phyloP scores from a whole-genome alignment of 345 rosid species.

The Xanthoceras sorbifolium region DNA sequence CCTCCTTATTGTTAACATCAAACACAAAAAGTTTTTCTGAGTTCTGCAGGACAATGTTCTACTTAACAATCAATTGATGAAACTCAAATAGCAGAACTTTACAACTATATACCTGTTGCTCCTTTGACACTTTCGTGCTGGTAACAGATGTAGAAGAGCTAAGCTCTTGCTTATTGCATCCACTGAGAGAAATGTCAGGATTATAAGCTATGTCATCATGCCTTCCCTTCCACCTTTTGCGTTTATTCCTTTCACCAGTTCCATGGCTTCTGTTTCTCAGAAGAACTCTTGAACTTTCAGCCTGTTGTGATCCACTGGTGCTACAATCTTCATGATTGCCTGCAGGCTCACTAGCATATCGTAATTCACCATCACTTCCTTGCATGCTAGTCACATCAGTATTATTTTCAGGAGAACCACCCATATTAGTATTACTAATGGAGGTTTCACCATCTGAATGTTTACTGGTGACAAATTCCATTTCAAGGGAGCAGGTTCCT shows the following conservation, averaged over 20 bases:
- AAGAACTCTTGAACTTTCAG: constrained; percentile 42
- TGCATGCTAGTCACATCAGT: constrained; percentile 44
- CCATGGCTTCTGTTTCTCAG: constrained; percentile 52
- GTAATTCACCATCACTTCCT: constrained; percentile 56
- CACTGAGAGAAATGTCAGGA: constrained; percentile 44
- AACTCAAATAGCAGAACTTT: constrained; percentile 2
- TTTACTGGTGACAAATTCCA: constrained; percentile 47
- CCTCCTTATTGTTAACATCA: constrained; percentile 36
- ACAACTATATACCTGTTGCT: constrained; percentile 42
- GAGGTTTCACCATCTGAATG: constrained; percentile 61
- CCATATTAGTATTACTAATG: constrained; percentile 38
- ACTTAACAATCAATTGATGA: constrained; percentile 16
- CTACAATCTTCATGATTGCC: constrained; percentile 70
- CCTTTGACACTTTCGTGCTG: constrained; percentile 28
- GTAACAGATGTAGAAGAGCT: constrained; percentile 21
- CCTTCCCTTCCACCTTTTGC: constrained; percentile 92
- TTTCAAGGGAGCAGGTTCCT: constrained; percentile 51
- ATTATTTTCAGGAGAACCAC: constrained; percentile 43
- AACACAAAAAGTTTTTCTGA: constrained; percentile 25
- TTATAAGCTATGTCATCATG: constrained; percentile 52
- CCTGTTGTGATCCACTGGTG: constrained; percentile 70
- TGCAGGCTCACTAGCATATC: constrained; percentile 53
- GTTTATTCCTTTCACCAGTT: constrained; percentile 73
- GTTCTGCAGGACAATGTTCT: constrained; percentile 34
- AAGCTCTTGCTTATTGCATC: constrained; percentile 43